Evolutionary conservation across 2,329 filamentous ascomycete genomes (phyloP).

Genomic region (Plectosphaerella cucumerina): DNA sequence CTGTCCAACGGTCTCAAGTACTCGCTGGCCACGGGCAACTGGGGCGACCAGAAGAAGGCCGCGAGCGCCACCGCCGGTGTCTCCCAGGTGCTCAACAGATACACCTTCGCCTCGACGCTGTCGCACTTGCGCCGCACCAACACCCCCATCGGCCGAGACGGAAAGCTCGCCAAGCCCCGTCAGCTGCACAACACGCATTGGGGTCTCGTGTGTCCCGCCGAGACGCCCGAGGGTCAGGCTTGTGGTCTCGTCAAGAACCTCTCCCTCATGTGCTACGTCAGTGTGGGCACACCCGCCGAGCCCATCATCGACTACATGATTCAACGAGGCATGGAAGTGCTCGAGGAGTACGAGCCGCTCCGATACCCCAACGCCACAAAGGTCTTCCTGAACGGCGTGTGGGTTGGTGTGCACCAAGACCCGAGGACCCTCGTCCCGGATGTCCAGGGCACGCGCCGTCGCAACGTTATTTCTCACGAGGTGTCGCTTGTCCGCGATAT

Average conservation of each 20-base stretch:
- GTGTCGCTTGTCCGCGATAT: constrained; percentile 95
- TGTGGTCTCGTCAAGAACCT: constrained; percentile 98
- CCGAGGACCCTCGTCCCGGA: constrained; percentile 79
- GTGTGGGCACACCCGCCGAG: constrained; percentile 85
- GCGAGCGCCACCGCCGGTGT: constrained; percentile 93
- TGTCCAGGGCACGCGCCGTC: constrained; percentile 72
- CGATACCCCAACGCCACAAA: constrained; percentile 91
- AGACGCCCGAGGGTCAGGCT: constrained; percentile 96
- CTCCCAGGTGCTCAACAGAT: constrained; percentile 95
- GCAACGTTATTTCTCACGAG: constrained; percentile 82
- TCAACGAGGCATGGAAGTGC: constrained; percentile 88
- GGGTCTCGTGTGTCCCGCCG: constrained; percentile 94
- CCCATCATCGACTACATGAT: constrained; percentile 96
- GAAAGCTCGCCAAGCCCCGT: constrained; percentile 95
- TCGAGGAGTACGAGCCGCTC: constrained; percentile 89
- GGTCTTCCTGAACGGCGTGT: constrained; percentile 96
- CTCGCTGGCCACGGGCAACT: constrained; percentile 94
- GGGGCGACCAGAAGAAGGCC: constrained; percentile 99
- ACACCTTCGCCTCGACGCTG: constrained; percentile 93
- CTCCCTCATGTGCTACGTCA: constrained; percentile 97
- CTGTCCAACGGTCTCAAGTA: constrained; percentile 95
- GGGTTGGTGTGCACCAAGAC: constrained; percentile 93
- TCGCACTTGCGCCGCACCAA: constrained; percentile 97
- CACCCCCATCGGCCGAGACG: constrained; percentile 94
- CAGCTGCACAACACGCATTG: constrained; percentile 99